Conservation (phyloP, 2,329 filamentous ascomycete genomes). For the Oidium heveae region DNA sequence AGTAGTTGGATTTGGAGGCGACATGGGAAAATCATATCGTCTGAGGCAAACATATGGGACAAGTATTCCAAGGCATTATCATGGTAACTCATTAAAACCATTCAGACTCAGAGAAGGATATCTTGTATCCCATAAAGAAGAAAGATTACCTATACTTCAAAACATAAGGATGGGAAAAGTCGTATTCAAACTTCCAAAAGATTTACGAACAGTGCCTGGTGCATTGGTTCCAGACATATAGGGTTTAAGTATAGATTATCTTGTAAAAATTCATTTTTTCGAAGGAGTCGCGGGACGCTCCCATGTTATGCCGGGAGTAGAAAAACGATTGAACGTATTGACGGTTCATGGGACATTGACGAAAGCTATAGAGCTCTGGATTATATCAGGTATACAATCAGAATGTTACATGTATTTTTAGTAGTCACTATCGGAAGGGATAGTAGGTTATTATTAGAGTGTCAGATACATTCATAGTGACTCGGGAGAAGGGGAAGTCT, state of each 20-base stretch:
- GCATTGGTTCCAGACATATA: too few relatives aligned
- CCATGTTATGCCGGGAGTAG: not conserved
- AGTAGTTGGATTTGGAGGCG: not conserved
- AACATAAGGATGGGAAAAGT: not conserved
- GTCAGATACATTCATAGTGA: too few relatives aligned
- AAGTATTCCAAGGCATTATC: not conserved
- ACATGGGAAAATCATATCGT: not conserved
- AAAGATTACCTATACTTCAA: not conserved
- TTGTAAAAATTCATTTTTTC: too few relatives aligned
- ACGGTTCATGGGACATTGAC: too few relatives aligned
- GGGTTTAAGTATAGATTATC: too few relatives aligned
- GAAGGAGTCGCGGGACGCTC: not conserved
- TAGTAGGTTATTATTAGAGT: too few relatives aligned
- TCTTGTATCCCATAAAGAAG: not conserved
- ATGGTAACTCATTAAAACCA: not conserved
- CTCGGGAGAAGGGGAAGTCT: too few relatives aligned
- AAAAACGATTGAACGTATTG: too few relatives aligned
- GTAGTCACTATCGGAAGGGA: too few relatives aligned
- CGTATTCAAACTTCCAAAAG: not conserved
- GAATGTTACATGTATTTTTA: too few relatives aligned
- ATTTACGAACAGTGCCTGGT: not conserved
- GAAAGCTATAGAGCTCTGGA: too few relatives aligned
- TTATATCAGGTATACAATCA: too few relatives aligned
- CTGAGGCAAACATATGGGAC: not conserved
- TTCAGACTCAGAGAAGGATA: not conserved